Evolutionary conservation across 2,329 filamentous ascomycete genomes (phyloP).

Genomic region (Penicillium glabrum): DNA sequence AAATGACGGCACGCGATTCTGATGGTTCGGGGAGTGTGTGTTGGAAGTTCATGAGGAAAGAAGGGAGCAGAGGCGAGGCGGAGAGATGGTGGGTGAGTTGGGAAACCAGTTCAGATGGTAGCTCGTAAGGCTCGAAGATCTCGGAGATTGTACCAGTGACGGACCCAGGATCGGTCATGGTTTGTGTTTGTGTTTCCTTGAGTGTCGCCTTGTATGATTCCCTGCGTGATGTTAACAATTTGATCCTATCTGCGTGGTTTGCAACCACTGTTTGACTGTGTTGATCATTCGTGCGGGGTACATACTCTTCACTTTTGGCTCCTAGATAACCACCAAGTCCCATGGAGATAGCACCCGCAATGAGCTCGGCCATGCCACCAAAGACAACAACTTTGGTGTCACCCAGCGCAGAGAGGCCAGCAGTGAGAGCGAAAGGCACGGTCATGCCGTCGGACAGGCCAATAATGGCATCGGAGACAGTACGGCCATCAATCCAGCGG

Average conservation of each 20-base stretch:
- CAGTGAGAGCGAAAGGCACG: constrained; percentile 76
- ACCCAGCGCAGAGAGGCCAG: constrained; percentile 64
- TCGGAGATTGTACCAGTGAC: constrained; percentile 34
- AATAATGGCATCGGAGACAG: constrained; percentile 64
- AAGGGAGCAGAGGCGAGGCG: constrained; percentile 36
- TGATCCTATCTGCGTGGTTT: neutral
- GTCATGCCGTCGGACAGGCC: constrained; percentile 77
- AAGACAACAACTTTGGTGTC: constrained; percentile 67
- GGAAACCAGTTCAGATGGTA: constrained; percentile 35
- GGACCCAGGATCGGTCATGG: constrained; percentile 30
- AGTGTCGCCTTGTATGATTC: constrained; percentile 42
- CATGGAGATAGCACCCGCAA: constrained; percentile 76
- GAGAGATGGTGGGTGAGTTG: constrained; percentile 38
- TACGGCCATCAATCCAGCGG: constrained; percentile 36
- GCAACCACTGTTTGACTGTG: neutral
- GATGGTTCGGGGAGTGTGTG: constrained; percentile 41
- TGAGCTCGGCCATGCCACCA: constrained; percentile 72
- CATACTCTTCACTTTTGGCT: constrained; percentile 49
- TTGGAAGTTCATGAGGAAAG: constrained; percentile 45
- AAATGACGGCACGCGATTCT: constrained; percentile 37
- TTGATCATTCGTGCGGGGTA: constrained; percentile 3
- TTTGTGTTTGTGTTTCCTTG: constrained; percentile 36
- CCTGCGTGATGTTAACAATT: constrained; percentile 16
- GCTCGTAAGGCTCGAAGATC: constrained; percentile 41
- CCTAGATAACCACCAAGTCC: constrained; percentile 73